Evolutionary conservation across 1,284 basidiomycete genomes (phyloP), one percentile per base, ranked within the genome.

Genomic region (Fomitopsis betulina): DNA sequence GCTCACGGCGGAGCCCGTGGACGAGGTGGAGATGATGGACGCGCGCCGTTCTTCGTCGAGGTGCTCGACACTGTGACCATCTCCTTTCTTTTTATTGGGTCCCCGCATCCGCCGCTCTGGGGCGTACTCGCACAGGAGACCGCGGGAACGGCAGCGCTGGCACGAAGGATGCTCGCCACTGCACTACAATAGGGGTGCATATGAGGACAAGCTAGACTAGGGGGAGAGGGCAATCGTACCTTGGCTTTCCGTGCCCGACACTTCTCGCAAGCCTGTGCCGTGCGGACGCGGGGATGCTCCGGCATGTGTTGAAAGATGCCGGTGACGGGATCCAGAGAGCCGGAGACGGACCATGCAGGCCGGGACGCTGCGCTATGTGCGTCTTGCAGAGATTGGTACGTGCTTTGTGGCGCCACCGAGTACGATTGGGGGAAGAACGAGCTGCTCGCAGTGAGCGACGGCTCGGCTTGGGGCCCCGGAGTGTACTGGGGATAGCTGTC

Each of bases 61-160:
- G 5, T 15, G 9, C 19, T 42, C 53, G 3, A 47, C 52, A 17
- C 47, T 57, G 40, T 56, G 21, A 39, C 57, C 58, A 54, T 63
- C 61, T n/a, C 65, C 60, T 66, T 76, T 78, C 32, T 73, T 65
- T 61, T 84, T 86, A 68, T 82, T 84, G n/a, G 84, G 83, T 0
- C 84, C 84, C 12, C 84, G 79, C 57, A 83, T 79, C 37, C 82
- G 75, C 2, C 83, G 80, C 70, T 88, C 85, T 43, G 83, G 78
- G 0, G 85, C 82, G 63, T 78, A 78, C 54, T 71, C 69, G 68
- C 76, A 78, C 23, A 64, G 56, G 21, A 76, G 68, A 1, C 74
- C 72, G 4, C 75, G 65, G n/a, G 60, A 56, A 27, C 64, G 50
- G 65, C 76, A 78, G 8, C 76, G 71, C 58, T 67, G 62, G 63